These are phyloP conservation scores for Aspergillus sp. DNA, from an alignment of 2,329 filamentous ascomycete genomes.

Conservation along the genomic window DNA sequence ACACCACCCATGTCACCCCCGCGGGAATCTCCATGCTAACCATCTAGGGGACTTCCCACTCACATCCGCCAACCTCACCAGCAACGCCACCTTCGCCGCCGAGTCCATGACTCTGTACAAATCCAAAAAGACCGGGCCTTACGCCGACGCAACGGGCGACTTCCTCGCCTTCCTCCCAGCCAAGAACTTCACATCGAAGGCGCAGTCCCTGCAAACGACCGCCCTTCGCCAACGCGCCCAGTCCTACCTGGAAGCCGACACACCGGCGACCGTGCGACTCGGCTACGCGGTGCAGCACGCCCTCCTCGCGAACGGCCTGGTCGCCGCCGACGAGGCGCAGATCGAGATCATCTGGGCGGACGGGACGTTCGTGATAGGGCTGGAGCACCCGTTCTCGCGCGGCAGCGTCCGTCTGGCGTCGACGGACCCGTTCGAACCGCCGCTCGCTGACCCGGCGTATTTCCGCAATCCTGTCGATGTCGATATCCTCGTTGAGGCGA, in stretches of 20 bases:
- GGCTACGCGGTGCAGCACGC: constrained; percentile 7
- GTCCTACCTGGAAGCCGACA: not conserved
- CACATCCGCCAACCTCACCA: constrained; percentile 7
- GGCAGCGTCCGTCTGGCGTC: constrained; percentile 4
- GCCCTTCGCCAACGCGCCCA: not conserved
- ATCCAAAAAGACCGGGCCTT: constrained; percentile 3
- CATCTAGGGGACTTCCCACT: constrained; percentile 5
- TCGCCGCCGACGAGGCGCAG: constrained; percentile 5
- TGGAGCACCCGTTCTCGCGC: constrained; percentile 6
- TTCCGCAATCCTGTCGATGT: constrained; percentile 5
- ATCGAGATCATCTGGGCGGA: constrained; percentile 8
- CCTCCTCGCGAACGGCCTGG: not conserved
- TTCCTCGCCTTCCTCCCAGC: constrained; percentile 7
- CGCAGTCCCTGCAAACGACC: not conserved
- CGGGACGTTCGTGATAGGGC: constrained; percentile 7
- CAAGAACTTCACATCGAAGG: constrained; percentile 2
- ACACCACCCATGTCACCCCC: not conserved
- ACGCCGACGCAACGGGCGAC: constrained; percentile 9
- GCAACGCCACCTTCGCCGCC: constrained; percentile 6
- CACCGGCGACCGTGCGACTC: not conserved
- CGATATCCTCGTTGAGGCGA: not conserved
- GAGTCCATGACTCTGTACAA: constrained; percentile 1
- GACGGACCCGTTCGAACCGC: not conserved
- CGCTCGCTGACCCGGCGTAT: constrained; percentile 1
- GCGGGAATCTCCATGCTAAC: not conserved